Evolutionary conservation across 768 basidiomycete species (phyloP), one percentile per base, ranked within the genome.

Genomic region (Tylopilus sp.): DNA sequence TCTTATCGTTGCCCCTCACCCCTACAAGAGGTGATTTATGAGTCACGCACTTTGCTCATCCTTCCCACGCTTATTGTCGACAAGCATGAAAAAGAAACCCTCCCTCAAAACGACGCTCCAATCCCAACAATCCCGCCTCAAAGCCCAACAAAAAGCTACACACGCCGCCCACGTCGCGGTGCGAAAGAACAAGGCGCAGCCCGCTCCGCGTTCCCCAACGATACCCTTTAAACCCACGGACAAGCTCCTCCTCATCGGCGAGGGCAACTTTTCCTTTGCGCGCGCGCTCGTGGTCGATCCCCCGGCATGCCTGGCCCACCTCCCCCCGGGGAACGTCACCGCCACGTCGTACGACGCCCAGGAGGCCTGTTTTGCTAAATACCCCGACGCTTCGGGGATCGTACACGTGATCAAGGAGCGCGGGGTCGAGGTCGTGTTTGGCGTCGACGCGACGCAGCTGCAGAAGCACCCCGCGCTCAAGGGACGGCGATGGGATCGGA

Each of bases 191-290:
- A 74, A 70, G 55, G 62, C 53, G 15, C n/a, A n/a, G n/a, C 57
- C 62, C 28, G 59, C 62, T 35, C 71, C 6, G 6, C 26, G 58
- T 31, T 71, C 63, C n/a, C 71, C 75, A 1, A 86, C 79, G 0
- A 74, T 88, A 9, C 89, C 88, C 0, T 90, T 89, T 68, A 67
- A 65, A 13, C 63, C 79, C 0, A 82, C 79, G 8, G 85, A 91
- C 62, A 79, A 66, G 43, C 85, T 91, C 30, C 74, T 91, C 20
- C 77, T 95, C 26, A 73, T 98, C 47, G 95, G 95, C 9, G 95
- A 98, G 74, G 95, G 92, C 11, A 91, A 98, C 67, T 98, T 98
- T 63, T 95, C 95, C 1, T 98, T 91, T 60, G 78, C 93, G 3
- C 81, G 80, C 23, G 84, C 93, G 15, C 76, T 98, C 15, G 69